A percentile compares a stretch with the other conserved stretches of the same genome.
These are phyloP conservation scores for Lipomyces lipofer DNA, from an alignment of 805 yeast genomes.

Conservation along the genomic window DNA sequence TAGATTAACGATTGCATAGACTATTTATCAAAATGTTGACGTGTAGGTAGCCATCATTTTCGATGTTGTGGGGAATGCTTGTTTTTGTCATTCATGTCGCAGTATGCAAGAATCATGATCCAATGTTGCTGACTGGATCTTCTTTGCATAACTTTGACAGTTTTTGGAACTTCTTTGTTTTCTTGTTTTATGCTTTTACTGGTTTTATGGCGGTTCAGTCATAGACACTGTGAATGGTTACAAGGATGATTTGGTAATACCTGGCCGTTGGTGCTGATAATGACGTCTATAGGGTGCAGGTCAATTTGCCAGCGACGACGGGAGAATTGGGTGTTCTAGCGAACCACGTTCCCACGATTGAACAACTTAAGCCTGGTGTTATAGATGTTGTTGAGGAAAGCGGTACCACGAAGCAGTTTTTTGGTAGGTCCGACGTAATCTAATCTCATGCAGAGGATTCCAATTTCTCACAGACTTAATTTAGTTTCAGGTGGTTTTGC, in stretches of 20 bases:
- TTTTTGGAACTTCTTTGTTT: background rate
- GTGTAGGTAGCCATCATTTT: too few species aligned
- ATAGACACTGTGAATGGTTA: too few species aligned
- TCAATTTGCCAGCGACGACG: constrained; percentile 90
- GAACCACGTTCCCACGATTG: constrained; percentile 95
- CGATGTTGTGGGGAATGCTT: too few species aligned
- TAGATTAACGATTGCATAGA: constrained; percentile 27
- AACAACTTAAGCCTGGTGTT: constrained; percentile 94
- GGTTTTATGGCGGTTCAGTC: too few species aligned
- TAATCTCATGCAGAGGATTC: background rate
- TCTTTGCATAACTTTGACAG: background rate
- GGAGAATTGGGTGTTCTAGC: constrained; percentile 98
- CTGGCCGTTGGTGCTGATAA: too few species aligned
- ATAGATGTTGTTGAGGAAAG: constrained; percentile 84
- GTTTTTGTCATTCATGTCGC: too few species aligned
- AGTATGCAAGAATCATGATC: too few species aligned
- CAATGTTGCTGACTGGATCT: background rate
- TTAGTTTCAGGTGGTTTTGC: constrained; percentile 92
- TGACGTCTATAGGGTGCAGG: constrained; percentile 55
- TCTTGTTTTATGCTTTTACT: background rate
- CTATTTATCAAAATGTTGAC: constrained; percentile 39
- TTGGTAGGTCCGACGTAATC: constrained; percentile 38
- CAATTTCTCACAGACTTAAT: background rate
- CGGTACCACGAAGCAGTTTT: constrained; percentile 73
- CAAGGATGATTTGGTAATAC: too few species aligned